These are phyloP conservation scores for Alternaria sp. DNA, from an alignment of 2,329 filamentous ascomycete species.

Conservation along the genomic window DNA sequence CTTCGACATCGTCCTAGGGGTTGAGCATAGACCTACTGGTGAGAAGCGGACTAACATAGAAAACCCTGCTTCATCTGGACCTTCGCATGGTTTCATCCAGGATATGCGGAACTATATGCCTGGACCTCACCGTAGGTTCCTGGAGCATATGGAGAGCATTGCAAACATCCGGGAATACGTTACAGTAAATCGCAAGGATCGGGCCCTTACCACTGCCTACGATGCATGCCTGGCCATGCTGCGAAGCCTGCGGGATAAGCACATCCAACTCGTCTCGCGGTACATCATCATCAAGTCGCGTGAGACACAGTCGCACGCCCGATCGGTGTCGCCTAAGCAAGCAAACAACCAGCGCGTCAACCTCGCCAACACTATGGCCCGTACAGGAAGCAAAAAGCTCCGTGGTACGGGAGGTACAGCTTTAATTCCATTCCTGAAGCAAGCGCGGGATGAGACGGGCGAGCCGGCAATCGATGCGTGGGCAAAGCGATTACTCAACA, in stretches of 20 bases:
- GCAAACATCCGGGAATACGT: slow-evolving; percentile 91
- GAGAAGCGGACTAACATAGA: slow-evolving; percentile 63
- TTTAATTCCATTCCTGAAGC: slow-evolving; percentile 93
- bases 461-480: slow-evolving; percentile 82
- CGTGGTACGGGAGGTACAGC: slow-evolving; percentile 93
- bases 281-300: slow-evolving; percentile 93
- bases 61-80: slow-evolving; percentile 54
- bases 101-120: slow-evolving; percentile 99
- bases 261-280: slow-evolving; percentile 93
- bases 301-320: slow-evolving; percentile 71
- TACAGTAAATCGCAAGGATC: slow-evolving; percentile 66
- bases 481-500: slow-evolving; percentile 66
- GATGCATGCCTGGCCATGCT: slow-evolving; percentile 89
- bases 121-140: slow-evolving; percentile 86
- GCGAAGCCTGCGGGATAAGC: slow-evolving; percentile 83
- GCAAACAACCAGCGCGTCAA: slow-evolving; percentile 60
- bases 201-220: slow-evolving; percentile 78
- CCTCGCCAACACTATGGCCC: slow-evolving; percentile 59
- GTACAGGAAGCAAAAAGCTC: slow-evolving; percentile 64
- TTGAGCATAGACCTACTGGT: slow-evolving; percentile 90
- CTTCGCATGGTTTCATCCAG: slow-evolving; percentile 87
- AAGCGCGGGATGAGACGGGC: slow-evolving; percentile 93
- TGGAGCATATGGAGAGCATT: slow-evolving; percentile 78
- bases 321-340: slow-evolving; percentile 65
- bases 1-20: slow-evolving; percentile 89